Conservation (phyloP, 106 monocot species). For the Platanthera guangdongensis region DNA sequence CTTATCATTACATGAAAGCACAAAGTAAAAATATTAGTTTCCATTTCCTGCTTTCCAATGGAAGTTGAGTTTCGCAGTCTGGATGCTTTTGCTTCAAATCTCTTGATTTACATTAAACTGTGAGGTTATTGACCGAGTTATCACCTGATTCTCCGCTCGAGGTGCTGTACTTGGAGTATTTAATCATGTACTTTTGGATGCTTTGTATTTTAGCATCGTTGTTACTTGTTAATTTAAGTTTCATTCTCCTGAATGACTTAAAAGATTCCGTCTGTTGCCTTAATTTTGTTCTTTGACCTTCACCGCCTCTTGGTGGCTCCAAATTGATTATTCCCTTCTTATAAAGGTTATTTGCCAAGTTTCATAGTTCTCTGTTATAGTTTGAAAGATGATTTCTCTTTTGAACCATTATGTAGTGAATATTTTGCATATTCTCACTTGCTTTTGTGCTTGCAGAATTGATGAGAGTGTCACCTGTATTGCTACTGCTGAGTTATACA, state of each 20-base stretch:
- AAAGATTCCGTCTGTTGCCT: background rate
- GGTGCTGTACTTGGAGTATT: background rate
- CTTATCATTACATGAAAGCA: no score
- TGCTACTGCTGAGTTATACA: slow-evolving; percentile 26
- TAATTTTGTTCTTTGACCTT: background rate
- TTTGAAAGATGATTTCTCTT: background rate
- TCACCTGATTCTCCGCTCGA: no score
- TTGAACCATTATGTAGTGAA: background rate
- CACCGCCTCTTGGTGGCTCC: background rate
- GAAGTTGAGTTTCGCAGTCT: no score
- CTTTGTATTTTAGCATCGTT: background rate
- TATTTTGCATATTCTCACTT: background rate
- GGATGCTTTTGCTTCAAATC: no score
- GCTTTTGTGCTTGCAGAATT: slow-evolving; percentile 30
- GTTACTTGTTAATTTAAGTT: background rate
- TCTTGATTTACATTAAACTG: no score
- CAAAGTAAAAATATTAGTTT: no score
- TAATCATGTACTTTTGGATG: background rate
- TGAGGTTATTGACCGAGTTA: no score
- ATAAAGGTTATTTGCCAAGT: background rate
- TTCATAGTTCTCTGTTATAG: background rate
- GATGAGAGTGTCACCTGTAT: background rate
- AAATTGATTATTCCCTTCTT: background rate
- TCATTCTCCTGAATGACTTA: background rate
- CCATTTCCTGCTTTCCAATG: no score